Evolutionary conservation across 2,329 filamentous ascomycete species (phyloP), one percentile per base, ranked within the genome.

Genomic region (Rutstroemia sp.): DNA sequence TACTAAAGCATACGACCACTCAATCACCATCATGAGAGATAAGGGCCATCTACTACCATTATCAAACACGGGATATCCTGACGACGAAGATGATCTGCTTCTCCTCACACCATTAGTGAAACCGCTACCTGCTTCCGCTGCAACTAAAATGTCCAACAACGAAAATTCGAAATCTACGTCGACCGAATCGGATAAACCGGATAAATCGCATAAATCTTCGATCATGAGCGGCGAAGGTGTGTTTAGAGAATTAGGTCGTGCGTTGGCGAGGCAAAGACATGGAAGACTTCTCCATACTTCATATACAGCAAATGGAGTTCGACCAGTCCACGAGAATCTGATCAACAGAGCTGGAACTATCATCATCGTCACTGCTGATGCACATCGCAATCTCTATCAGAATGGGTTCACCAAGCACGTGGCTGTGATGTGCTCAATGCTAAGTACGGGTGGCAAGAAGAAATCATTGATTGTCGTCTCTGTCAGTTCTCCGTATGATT

Each of bases 361-460:
- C 60, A 87, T 97, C 19, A 86, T 96, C 51, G 81, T 96, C 34
- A 96, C 92, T 0, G 92, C 92, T 9, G 92, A 97, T 72, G 92
- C 92, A 0, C 96, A 96, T 68, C 81, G 92, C 42, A 96, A 97
- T 67, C 75, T 95, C 14, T 97, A 96, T 68, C 92, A 97, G 70
- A 84, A 90, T 51, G 91, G 91, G 0, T 97, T 97, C 69, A 92
- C 92, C 2, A 97, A 96, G 69, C 92, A 97, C 63, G 89, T 96
- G 8, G 87, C 92, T 12, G 94, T 95, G 87, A 92, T 96, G 73
- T 96, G 92, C 72, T 89, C 88, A 21, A 87, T 91, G 82, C 79
- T 90, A 57, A 82, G 84, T 6, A 83, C 86, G 6, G 81, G 81
- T 14, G 88, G 88, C 2, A 88, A 91, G 67, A 89, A 94, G 70